A percentile compares a stretch with the other conserved stretches of the same genome.
Evolutionary conservation across 192 early-diverging fungal species (phyloP).

Genomic region (Coemansia sp.): DNA sequence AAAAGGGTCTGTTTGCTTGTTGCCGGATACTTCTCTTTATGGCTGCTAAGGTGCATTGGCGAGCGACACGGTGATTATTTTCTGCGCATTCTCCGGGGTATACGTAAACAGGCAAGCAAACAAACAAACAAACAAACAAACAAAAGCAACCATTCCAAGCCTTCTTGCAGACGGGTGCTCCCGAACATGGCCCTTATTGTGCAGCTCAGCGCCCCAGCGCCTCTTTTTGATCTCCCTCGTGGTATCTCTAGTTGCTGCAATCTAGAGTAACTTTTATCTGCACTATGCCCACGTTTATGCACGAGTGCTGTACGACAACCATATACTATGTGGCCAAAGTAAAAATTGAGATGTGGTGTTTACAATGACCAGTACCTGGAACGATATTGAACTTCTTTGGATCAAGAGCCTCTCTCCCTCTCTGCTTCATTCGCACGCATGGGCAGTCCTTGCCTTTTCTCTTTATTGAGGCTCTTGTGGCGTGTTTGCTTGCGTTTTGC

Average conservation of each 20-base stretch:
- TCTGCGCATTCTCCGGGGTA: not conserved
- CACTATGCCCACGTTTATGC: not conserved
- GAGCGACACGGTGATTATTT: not conserved
- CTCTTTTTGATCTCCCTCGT: slow-evolving; percentile 12
- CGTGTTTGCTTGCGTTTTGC: not conserved
- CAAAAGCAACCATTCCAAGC: not conserved
- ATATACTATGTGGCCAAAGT: not conserved
- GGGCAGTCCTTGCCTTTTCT: not conserved
- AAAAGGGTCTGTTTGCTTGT: not conserved
- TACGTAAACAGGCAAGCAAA: not conserved
- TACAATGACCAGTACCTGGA: not conserved
- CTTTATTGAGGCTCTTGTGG: not conserved
- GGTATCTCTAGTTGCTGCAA: not conserved
- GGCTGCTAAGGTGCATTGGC: not conserved
- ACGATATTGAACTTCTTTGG: not conserved
- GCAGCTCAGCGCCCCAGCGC: slow-evolving; percentile 5
- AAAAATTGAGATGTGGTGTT: not conserved
- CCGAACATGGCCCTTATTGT: slow-evolving; percentile 7
- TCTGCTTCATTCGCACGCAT: slow-evolving; percentile 2
- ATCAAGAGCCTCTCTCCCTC: not conserved
- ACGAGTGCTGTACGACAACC: not conserved
- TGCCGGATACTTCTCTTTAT: not conserved
- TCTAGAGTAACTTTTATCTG: not conserved
- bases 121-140: not conserved
- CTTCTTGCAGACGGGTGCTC: slow-evolving; percentile 4